phyloP scores from a whole-genome alignment of 176 grass and related monocot species.

The Aegilops sharonensis region DNA sequence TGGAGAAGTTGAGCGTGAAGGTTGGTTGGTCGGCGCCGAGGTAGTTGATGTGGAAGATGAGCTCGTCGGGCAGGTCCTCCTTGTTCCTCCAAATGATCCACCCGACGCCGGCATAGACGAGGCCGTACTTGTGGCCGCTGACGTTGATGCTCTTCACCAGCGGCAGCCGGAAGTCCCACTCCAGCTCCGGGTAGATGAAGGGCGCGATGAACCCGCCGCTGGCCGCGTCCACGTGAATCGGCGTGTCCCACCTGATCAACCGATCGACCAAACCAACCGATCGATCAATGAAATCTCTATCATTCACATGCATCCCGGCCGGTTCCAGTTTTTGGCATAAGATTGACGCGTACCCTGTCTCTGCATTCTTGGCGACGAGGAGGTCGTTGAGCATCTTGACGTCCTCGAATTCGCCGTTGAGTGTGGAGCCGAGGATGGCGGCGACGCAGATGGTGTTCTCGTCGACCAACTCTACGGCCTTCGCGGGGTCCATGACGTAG shows the following conservation, averaged over 20 bases:
- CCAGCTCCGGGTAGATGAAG: constrained; percentile 74
- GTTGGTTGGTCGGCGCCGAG: constrained; percentile 75
- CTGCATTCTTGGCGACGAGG: constrained; percentile 53
- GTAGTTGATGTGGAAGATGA: constrained; percentile 90
- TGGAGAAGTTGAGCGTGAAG: constrained; percentile 86
- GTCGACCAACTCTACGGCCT: constrained; percentile 67
- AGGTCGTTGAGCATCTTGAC: constrained; percentile 67
- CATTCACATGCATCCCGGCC: not conserved
- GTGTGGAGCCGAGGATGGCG: constrained; percentile 78
- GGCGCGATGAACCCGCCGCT: constrained; percentile 85
- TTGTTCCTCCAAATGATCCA: constrained; percentile 68
- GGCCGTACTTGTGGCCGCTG: constrained; percentile 74
- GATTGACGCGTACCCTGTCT: constrained; percentile 41
- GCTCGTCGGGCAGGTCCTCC: constrained; percentile 72
- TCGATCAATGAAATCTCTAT: not conserved
- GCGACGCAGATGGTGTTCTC: constrained; percentile 91
- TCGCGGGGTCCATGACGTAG: constrained; percentile 68
- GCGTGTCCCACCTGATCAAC: constrained; percentile 54
- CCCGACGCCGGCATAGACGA: constrained; percentile 72
- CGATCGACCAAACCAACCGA: not conserved
- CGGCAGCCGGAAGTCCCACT: constrained; percentile 77
- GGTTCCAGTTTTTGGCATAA: not conserved
- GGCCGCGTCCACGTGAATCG: constrained; percentile 73
- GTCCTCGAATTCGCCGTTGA: constrained; percentile 81
- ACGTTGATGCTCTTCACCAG: constrained; percentile 86